Evolutionary conservation across 306 rosid species (phyloP).

Genomic region (Ochetophila trinervis): DNA sequence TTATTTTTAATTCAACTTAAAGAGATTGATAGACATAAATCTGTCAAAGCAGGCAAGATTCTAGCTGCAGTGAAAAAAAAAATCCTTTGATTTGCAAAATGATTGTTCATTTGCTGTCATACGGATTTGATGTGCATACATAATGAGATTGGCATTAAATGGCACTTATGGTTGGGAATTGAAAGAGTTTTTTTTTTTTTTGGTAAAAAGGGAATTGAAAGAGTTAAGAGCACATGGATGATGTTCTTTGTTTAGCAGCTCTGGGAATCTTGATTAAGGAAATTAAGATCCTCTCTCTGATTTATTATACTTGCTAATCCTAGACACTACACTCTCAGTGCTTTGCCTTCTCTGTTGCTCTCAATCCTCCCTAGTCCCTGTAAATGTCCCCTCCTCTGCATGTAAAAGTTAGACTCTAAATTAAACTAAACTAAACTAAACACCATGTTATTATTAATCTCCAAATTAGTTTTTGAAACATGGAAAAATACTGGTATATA

Average conservation of each 20-base stretch:
- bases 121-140: slow-evolving; percentile 7
- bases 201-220: slow-evolving; percentile 13
- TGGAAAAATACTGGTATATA: not conserved
- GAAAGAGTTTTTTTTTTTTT: too few species aligned
- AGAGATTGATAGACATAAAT: too few species aligned
- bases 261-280: not conserved
- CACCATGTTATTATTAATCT: too few species aligned
- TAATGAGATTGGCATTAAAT: slow-evolving; percentile 17
- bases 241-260: slow-evolving; percentile 8
- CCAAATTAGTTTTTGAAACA: too few species aligned
- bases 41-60: too few species aligned
- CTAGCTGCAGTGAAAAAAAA: too few species aligned
- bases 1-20: too few species aligned
- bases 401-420: too few species aligned
- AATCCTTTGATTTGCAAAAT: not conserved
- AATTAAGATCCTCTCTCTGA: not conserved
- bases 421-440: too few species aligned
- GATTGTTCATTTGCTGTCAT: not conserved
- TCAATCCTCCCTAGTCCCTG: not conserved
- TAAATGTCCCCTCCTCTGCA: too few species aligned
- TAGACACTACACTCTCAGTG: not conserved
- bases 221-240: slow-evolving; percentile 16
- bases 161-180: slow-evolving; percentile 12
- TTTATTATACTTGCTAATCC: not conserved
- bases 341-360: not conserved